These are phyloP conservation scores for Acacia pycnantha DNA, from an alignment of 331 rosid species.

Conservation along the genomic window DNA sequence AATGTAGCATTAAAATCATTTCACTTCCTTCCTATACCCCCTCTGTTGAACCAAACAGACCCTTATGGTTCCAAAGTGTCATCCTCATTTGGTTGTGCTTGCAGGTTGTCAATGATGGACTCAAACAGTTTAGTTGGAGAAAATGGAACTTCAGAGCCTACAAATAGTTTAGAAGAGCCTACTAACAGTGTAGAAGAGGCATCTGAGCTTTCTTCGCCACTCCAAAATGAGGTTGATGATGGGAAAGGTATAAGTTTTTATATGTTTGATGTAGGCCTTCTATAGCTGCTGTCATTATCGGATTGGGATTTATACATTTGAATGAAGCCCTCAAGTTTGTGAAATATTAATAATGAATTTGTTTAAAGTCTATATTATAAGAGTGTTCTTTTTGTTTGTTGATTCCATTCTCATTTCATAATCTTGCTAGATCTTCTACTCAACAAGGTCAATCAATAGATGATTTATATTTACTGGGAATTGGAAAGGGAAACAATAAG, in stretches of 20 bases:
- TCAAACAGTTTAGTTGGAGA: conserved; percentile 31
- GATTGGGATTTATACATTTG: not conserved
- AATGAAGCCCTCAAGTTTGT: not conserved
- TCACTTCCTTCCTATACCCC: not conserved
- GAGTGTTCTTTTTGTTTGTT: not conserved
- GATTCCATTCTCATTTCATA: not conserved
- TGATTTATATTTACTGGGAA: not conserved
- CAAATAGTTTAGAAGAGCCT: conserved; percentile 34
- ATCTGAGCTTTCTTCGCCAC: conserved; percentile 36
- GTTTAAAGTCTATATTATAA: not conserved
- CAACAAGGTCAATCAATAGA: not conserved
- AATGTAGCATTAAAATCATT: not conserved
- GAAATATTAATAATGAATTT: not conserved
- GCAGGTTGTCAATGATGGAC: conserved; percentile 42
- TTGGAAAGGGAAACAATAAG: not conserved
- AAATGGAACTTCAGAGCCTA: conserved; percentile 42
- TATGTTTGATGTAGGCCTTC: not conserved
- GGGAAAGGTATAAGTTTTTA: conserved; percentile 45
- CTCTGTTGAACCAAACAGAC: not conserved
- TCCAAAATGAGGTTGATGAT: conserved; percentile 50
- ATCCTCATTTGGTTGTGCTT: not conserved
- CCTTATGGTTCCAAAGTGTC: not conserved
- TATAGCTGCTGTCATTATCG: too few species aligned
- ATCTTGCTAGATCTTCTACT: not conserved
- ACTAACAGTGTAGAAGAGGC: conserved; percentile 29